These are phyloP conservation scores for Hypoxylon sp. DNA, from an alignment of 2,329 filamentous ascomycete species.

Conservation along the genomic window DNA sequence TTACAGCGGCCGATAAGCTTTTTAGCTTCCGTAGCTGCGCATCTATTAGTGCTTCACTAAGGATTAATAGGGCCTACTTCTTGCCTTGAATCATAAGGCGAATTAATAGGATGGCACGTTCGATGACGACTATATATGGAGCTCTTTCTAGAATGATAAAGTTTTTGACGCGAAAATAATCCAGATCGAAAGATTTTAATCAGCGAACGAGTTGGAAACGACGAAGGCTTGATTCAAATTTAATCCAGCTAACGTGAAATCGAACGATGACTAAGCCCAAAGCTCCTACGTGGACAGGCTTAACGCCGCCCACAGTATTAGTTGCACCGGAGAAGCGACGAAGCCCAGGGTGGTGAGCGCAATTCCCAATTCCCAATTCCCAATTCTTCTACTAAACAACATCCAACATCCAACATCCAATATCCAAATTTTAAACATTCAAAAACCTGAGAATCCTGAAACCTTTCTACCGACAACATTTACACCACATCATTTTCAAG, in stretches of 20 bases:
- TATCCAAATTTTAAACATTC: background rate
- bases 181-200: slow-evolving; percentile 1
- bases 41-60: too few species aligned
- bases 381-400: too few species aligned
- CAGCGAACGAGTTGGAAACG: slow-evolving; percentile 15
- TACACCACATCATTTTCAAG: slow-evolving; percentile 5
- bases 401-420: background rate
- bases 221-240: slow-evolving; percentile 19
- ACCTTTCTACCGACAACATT: slow-evolving; percentile 1
- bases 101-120: too few species aligned
- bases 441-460: background rate
- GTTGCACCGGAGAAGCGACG: too few species aligned
- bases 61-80: too few species aligned
- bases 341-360: too few species aligned
- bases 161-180: slow-evolving; percentile 5
- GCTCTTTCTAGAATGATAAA: slow-evolving; percentile 15
- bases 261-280: slow-evolving; percentile 21
- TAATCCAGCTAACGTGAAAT: slow-evolving; percentile 15
- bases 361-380: too few species aligned
- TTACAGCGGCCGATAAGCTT: background rate
- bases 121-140: too few species aligned
- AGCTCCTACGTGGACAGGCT: too few species aligned
- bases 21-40: background rate
- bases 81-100: too few species aligned
- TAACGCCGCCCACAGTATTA: too few species aligned